Conservation (phyloP, 306 rosid species). For the Crataegus laevigata region DNA sequence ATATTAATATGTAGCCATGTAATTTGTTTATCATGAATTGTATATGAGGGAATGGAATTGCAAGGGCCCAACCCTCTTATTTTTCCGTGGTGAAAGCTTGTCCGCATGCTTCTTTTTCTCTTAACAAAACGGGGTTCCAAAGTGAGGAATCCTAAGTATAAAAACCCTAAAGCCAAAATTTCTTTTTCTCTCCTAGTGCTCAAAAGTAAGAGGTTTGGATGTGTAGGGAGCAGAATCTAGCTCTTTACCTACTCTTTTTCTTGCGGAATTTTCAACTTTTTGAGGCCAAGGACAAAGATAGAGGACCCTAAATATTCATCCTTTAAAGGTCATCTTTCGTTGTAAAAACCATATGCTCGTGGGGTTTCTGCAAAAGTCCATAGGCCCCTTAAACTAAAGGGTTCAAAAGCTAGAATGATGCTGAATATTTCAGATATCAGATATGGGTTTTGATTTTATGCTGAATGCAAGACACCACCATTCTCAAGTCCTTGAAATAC, state of each 20-base stretch:
- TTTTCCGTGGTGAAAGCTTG: not conserved
- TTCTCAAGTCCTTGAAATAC: slow-evolving; percentile 32
- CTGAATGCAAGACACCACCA: slow-evolving; percentile 78
- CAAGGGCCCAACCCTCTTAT: not conserved
- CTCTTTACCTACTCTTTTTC: slow-evolving; percentile 37
- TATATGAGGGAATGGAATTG: not conserved
- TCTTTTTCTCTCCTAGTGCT: slow-evolving; percentile 29
- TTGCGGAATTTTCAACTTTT: slow-evolving; percentile 39
- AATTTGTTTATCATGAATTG: not conserved
- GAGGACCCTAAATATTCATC: slow-evolving; percentile 21
- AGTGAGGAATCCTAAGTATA: slow-evolving; percentile 74
- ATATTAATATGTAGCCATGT: not conserved
- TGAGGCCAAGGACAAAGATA: slow-evolving; percentile 36
- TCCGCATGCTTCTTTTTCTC: slow-evolving; percentile 18
- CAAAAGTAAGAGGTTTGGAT: slow-evolving; percentile 17
- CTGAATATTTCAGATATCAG: slow-evolving; percentile 25
- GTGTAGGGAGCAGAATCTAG: slow-evolving; percentile 31
- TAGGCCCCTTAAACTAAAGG: slow-evolving; percentile 37
- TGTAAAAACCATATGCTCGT: slow-evolving; percentile 41
- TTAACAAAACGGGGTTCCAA: slow-evolving; percentile 36
- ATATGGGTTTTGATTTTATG: slow-evolving; percentile 55
- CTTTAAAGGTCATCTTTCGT: slow-evolving; percentile 31
- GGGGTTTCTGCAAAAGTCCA: slow-evolving; percentile 50
- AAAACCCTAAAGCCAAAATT: slow-evolving; percentile 55
- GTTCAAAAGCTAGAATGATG: slow-evolving; percentile 76